Evolutionary conservation across 768 basidiomycete species (phyloP), one percentile per base, ranked within the genome.

Genomic region (Russula griseocarnosa): DNA sequence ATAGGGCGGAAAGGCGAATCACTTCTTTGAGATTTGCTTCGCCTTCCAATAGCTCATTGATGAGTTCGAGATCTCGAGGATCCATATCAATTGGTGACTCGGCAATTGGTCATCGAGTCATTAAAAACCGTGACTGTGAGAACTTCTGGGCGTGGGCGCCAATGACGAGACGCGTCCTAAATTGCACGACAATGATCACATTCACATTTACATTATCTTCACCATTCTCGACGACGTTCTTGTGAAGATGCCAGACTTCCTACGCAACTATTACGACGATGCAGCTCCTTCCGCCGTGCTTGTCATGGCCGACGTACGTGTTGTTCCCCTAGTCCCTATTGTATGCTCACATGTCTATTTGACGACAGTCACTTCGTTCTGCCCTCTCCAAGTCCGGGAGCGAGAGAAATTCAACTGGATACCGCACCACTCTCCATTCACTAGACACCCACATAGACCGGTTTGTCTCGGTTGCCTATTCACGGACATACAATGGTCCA

Each of bases 161-260:
- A 22, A 22, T 4, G 36, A n/a, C 6, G 38, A 38, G 34, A 10
- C 44, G 10, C 18, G 3, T 8, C n/a, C 46, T n/a, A n/a, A n/a
- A n/a, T 47, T 47, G 11, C 46, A 47, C 46, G 22, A 22, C 0
- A 4, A 47, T 47, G 46, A 8, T 5, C 22, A 47, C n/a, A 8
- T 18, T 11, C 14, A 16, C 38, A 18, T 81, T 69, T 6, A 30
- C 30, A 74, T 90, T 85, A 83, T 70, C 74, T 93, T 54, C 74
- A 77, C 74, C 77, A 32, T 88, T n/a, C 80, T 66, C 38, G 55
- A 62, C 28, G 85, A 87, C 58, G 79, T 88, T n/a, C 76, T 95
- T 36, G 87, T 87, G 9, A 87, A 84, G 71, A 79, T 88, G 42
- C 76, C 85, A 16, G 84, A 86, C 66, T 87, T 91, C 65, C 79